These are phyloP conservation scores for Xylaria sp. DNA, from an alignment of 2,329 filamentous ascomycete genomes.

Conservation along the genomic window DNA sequence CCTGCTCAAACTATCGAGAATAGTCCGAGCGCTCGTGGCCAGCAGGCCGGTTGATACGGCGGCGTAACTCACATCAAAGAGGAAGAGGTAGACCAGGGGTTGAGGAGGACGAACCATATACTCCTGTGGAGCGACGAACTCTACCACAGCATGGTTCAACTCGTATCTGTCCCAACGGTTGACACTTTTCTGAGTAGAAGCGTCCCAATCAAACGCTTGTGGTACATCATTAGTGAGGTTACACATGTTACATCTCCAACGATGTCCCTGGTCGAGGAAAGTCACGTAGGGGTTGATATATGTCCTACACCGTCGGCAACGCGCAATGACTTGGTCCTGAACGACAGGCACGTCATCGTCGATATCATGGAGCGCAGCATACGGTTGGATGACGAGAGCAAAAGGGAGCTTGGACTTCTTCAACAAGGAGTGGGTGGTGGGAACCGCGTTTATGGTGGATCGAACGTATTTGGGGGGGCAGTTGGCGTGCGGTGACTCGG, in stretches of 20 bases:
- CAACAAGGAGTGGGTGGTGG: conserved; percentile 87
- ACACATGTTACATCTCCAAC: conserved; percentile 99
- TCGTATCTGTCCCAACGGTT: conserved; percentile 93
- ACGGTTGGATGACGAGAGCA: conserved; percentile 94
- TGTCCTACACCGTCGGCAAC: conserved; percentile 91
- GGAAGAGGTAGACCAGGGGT: conserved; percentile 92
- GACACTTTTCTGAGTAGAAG: conserved; percentile 84
- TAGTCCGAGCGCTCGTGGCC: conserved; percentile 90
- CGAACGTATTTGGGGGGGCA: conserved; percentile 93
- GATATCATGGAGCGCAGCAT: conserved; percentile 87
- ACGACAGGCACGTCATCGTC: conserved; percentile 92
- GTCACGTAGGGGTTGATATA: conserved; percentile 98
- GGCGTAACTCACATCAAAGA: conserved; percentile 92
- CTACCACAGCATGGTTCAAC: conserved; percentile 94
- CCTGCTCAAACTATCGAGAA: conserved; percentile 90
- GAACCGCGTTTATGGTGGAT: conserved; percentile 92
- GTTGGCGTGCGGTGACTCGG: conserved; percentile 88
- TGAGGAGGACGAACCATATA: conserved; percentile 99
- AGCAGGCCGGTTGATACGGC: conserved; percentile 89
- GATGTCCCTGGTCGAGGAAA: conserved; percentile 94
- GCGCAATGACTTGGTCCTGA: conserved; percentile 95
- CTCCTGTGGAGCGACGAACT: conserved; percentile 97
- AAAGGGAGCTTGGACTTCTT: conserved; percentile 98
- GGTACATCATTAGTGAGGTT: conserved; percentile 98
- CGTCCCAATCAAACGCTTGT: conserved; percentile 99